These are phyloP conservation scores for Colletotrichum incanum DNA, from an alignment of 2,329 filamentous ascomycete species.

Conservation along the genomic window DNA sequence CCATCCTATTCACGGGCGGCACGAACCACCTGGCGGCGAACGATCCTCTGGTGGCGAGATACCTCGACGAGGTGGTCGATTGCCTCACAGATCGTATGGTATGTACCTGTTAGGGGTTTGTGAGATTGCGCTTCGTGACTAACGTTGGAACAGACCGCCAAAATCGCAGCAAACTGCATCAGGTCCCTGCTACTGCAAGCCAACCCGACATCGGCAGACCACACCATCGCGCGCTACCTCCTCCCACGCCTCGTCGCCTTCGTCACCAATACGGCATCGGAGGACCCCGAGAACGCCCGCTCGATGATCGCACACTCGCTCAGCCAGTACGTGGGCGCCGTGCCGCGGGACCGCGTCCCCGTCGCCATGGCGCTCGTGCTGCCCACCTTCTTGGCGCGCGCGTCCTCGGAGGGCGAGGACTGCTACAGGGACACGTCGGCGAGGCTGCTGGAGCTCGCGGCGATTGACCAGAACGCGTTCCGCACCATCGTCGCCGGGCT, in stretches of 20 bases:
- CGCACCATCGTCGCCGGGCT: slow-evolving; percentile 81
- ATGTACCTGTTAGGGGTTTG: slow-evolving; percentile 57
- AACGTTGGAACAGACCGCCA: slow-evolving; percentile 74
- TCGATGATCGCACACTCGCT: slow-evolving; percentile 81
- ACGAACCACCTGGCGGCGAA: slow-evolving; percentile 80
- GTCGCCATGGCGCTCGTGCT: slow-evolving; percentile 83
- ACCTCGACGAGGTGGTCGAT: slow-evolving; percentile 86
- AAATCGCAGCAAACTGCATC: slow-evolving; percentile 91
- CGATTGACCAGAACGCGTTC: slow-evolving; percentile 81
- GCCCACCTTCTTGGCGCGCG: slow-evolving; percentile 82
- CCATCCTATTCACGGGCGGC: slow-evolving; percentile 89
- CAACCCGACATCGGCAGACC: slow-evolving; percentile 75
- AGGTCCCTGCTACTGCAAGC: slow-evolving; percentile 84
- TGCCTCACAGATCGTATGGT: slow-evolving; percentile 86
- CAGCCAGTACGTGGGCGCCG: slow-evolving; percentile 75
- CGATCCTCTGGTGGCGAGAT: slow-evolving; percentile 82
- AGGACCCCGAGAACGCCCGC: slow-evolving; percentile 85
- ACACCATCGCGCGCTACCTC: slow-evolving; percentile 81
- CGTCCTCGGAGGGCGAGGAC: slow-evolving; percentile 73
- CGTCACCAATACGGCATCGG: slow-evolving; percentile 76
- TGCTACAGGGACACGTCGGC: slow-evolving; percentile 82
- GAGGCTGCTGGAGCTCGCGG: slow-evolving; percentile 85
- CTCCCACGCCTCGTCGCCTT: slow-evolving; percentile 84
- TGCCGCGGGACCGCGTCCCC: slow-evolving; percentile 63
- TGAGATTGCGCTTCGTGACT: slow-evolving; percentile 8